Conservation (phyloP, 768 basidiomycete species). For the Hydnomerulius pinastri region DNA sequence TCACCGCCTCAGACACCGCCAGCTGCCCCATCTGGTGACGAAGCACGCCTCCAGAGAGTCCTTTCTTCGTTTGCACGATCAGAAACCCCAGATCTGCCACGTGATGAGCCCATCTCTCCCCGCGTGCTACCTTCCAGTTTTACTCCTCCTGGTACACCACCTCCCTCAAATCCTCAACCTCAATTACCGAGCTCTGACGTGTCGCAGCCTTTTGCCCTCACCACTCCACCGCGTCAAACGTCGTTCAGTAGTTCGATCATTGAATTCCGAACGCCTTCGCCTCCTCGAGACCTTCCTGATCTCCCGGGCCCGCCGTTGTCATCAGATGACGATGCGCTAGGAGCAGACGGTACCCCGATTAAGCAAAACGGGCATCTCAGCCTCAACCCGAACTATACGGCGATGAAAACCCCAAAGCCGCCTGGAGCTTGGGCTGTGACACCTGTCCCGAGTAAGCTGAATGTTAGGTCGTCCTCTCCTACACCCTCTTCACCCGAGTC, state of each 20-base stretch:
- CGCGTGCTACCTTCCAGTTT: constrained; percentile 8
- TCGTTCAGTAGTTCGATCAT: constrained; percentile 43
- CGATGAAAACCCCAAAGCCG: constrained; percentile 46
- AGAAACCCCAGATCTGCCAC: constrained; percentile 1
- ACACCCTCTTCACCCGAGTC: constrained; percentile 21
- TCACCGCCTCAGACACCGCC: constrained; percentile 17
- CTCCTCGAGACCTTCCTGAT: constrained; percentile 61
- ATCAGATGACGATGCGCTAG: constrained; percentile 46
- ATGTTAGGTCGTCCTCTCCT: constrained; percentile 18
- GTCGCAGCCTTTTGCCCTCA: constrained; percentile 27
- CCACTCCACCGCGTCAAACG: constrained; percentile 50
- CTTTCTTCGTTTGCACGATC: constrained; percentile 23
- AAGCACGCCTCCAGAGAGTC: constrained; percentile 17
- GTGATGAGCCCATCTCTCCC: constrained; percentile 1
- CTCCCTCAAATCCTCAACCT: background rate
- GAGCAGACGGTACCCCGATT: constrained; percentile 23
- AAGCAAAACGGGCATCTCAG: constrained; percentile 18
- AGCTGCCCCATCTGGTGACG: constrained; percentile 7
- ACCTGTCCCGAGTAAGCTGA: constrained; percentile 30
- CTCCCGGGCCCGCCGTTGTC: constrained; percentile 68
- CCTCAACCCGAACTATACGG: constrained; percentile 28
- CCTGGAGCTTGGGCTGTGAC: constrained; percentile 49
- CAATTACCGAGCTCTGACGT: constrained; percentile 6
- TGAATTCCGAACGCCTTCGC: constrained; percentile 64
- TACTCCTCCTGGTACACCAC: constrained; percentile 31